phyloP scores from a whole-genome alignment of 2,329 filamentous ascomycete species.

The Fusarium phyllophilum region DNA sequence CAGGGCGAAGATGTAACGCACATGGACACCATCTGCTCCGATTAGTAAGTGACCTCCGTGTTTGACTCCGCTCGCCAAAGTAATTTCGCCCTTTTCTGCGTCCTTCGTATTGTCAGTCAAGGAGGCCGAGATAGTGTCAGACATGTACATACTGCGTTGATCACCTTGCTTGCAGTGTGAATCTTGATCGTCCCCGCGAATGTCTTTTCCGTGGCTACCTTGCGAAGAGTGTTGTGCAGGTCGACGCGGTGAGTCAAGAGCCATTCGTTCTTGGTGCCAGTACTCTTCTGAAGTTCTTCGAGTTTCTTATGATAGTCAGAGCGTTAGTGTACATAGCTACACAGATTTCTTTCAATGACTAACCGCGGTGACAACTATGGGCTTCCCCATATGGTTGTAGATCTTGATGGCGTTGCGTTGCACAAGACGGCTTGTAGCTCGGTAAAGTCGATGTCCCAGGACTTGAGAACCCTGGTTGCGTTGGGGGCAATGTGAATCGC shows the following conservation, averaged over 20 bases:
- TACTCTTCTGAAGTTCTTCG: not conserved
- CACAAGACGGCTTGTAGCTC: slow-evolving; percentile 7
- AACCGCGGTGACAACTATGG: not conserved
- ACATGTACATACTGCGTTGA: not conserved
- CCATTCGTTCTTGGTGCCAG: slow-evolving; percentile 3
- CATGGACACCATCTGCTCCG: slow-evolving; percentile 10
- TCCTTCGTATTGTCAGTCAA: not conserved
- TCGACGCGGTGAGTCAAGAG: not conserved
- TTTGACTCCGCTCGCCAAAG: not conserved
- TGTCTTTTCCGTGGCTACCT: not conserved
- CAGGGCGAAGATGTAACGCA: not conserved
- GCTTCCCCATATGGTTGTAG: slow-evolving; percentile 2
- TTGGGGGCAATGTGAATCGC: slow-evolving; percentile 15
- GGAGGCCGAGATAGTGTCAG: rapidly evolving
- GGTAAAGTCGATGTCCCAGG: slow-evolving; percentile 1
- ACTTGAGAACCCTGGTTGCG: not conserved
- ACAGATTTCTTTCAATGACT: rapidly evolving
- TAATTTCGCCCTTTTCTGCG: not conserved
- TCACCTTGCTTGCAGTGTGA: not conserved
- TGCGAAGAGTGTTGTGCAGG: not conserved
- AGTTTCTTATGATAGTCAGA: not conserved
- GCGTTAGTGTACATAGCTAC: not conserved
- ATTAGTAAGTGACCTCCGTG: not conserved
- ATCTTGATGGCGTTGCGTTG: slow-evolving; percentile 8
- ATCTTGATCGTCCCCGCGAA: not conserved